phyloP scores from a whole-genome alignment of 176 grass and related monocot species.

The Zea luxurians region DNA sequence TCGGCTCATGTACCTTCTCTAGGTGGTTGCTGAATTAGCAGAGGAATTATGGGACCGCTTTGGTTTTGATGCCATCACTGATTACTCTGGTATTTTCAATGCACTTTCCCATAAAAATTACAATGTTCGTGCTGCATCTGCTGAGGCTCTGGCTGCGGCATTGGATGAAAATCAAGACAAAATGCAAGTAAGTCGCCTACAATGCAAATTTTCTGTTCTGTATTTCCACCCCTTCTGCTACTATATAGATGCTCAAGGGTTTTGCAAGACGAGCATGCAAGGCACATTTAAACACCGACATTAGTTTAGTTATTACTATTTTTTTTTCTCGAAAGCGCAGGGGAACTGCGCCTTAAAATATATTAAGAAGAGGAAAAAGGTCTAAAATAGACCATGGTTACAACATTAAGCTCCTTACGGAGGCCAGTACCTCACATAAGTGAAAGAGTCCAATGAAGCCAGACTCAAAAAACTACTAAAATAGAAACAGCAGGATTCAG shows the following conservation, averaged over 20 bases:
- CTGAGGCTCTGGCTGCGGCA: conserved; percentile 88
- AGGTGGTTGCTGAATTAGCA: conserved; percentile 87
- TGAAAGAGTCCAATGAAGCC: too few relatives aligned
- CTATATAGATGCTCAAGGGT: neutral
- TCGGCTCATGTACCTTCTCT: conserved; percentile 41
- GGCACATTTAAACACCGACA: neutral
- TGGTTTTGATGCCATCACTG: conserved; percentile 74
- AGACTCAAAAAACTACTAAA: too few relatives aligned
- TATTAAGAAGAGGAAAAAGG: too few relatives aligned
- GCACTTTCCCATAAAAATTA: conserved; percentile 86
- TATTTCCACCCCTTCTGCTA: neutral
- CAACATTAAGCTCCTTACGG: too few relatives aligned
- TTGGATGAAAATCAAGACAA: conserved; percentile 86
- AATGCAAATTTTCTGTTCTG: neutral
- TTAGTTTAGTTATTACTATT: conserved; percentile 15
- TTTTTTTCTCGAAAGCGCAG: too few relatives aligned
- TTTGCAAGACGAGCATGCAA: neutral
- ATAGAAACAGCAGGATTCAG: too few relatives aligned
- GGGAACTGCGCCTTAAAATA: too few relatives aligned
- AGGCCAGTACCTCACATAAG: too few relatives aligned
- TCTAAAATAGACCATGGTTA: too few relatives aligned
- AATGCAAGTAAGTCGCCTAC: conserved; percentile 67
- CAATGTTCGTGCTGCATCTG: conserved; percentile 84
- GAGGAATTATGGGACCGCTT: conserved; percentile 93
- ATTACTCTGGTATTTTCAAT: conserved; percentile 87